Evolutionary conservation across 768 basidiomycete species (phyloP).

Genomic region (Xerocomus potaroensis): DNA sequence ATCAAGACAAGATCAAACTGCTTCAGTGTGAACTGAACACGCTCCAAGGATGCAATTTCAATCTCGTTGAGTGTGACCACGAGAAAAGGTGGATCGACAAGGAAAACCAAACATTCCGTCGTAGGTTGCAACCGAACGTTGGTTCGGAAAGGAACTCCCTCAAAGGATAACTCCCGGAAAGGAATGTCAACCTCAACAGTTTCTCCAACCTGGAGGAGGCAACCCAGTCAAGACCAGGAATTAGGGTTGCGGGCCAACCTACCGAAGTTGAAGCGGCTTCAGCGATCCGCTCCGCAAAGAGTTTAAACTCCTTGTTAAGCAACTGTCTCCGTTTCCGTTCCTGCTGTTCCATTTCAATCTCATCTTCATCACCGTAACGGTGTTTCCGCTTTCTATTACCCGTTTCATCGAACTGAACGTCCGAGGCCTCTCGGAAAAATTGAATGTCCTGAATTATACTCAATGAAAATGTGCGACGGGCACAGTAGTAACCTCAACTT

Average conservation of each 20-base stretch:
- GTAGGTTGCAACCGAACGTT: conserved; percentile 94
- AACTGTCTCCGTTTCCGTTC: conserved; percentile 85
- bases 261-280: conserved; percentile 79
- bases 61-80: conserved; percentile 93
- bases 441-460: conserved; percentile 72
- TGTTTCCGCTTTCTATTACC: conserved; percentile 98
- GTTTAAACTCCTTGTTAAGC: conserved; percentile 91
- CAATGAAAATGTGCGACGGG: not conserved
- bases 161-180: conserved; percentile 95
- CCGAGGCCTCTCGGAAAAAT: conserved; percentile 96
- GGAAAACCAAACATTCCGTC: conserved; percentile 93
- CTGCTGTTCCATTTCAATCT: conserved; percentile 98
- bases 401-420: conserved; percentile 97
- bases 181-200: conserved; percentile 92
- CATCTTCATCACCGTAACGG: conserved; percentile 97
- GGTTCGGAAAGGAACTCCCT: conserved; percentile 93
- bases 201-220: conserved; percentile 68
- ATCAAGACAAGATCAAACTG: conserved; percentile 98
- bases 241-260: conserved; percentile 24
- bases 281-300: conserved; percentile 88
- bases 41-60: conserved; percentile 94
- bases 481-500: conserved; percentile 23
- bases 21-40: conserved; percentile 93
- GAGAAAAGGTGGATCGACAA: conserved; percentile 93
- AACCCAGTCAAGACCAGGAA: not conserved